These are phyloP conservation scores for Candolleomyces eurysporus DNA, from an alignment of 768 basidiomycete genomes.

Conservation along the genomic window DNA sequence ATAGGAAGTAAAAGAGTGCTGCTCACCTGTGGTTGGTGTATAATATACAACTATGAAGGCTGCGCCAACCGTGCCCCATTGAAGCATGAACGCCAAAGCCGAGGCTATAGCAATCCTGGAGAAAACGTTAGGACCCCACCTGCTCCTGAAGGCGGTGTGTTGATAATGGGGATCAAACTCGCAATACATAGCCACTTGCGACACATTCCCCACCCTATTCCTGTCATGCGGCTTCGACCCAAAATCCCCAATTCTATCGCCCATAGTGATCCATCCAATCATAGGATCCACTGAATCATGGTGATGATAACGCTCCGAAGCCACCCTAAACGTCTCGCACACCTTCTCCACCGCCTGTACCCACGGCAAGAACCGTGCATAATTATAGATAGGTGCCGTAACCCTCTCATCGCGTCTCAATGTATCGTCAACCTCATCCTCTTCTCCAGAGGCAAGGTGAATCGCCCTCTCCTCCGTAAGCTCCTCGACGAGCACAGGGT, in stretches of 20 bases:
- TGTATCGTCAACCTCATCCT: not conserved
- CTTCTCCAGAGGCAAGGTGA: not conserved
- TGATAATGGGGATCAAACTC: not conserved
- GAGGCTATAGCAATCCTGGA: constrained; percentile 13
- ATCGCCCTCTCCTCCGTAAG: not conserved
- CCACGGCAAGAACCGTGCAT: constrained; percentile 20
- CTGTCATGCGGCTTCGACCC: not conserved
- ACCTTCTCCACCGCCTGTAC: constrained; percentile 11
- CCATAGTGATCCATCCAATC: not conserved
- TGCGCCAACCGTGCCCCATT: constrained; percentile 25
- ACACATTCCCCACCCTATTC: not conserved
- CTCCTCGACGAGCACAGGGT: not conserved
- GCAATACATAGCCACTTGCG: not conserved
- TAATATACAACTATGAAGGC: constrained; percentile 19
- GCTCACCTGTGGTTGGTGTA: constrained; percentile 22
- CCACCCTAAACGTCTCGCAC: constrained; percentile 11
- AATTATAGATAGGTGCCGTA: constrained; percentile 20
- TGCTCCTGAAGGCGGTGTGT: not conserved
- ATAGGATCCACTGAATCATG: constrained; percentile 7
- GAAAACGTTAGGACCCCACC: constrained; percentile 10
- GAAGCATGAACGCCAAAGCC: constrained; percentile 17
- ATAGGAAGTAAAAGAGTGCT: not conserved
- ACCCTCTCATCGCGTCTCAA: constrained; percentile 14
- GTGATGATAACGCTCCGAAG: constrained; percentile 3
- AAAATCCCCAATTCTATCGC: no score